Evolutionary conservation across 257 asterid species (phyloP), one percentile per base, ranked within the genome.

Genomic region (Knoxia roxburghii): DNA sequence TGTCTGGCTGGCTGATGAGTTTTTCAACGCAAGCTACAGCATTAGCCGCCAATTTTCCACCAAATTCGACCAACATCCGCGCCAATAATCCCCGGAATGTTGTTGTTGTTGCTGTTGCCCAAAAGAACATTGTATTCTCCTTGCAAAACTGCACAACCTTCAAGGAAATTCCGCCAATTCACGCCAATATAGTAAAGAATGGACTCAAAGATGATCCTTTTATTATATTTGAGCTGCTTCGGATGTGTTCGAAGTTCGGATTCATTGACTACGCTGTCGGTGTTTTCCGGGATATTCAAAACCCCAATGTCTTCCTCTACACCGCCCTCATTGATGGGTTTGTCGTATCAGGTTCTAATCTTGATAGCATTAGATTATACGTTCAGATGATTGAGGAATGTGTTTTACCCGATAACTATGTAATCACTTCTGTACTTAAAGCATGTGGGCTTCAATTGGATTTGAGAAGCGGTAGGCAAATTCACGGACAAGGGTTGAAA

Each of bases 281-380:
- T 74, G 67, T 85, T 53, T 85, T 80, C 72, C 46, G 46, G 14
- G 77, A 56, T 63, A 70, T 69, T 29, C 60, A 41, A 35, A 50
- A 74, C 40, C 87, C 86, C 17, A 82, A 80, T 68, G 83, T 85
- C 41, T 82, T 72, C 48, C 76, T 76, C 32, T 78, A 80, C 55
- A 82, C 90, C 21, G 86, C 83, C 55, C 57, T 85, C 55, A 72
- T 85, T 48, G 87, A 85, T 30, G 84, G 83, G 64, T 78, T 82
- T 0, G 79, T 76, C 9, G 58, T 61, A 26, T 70, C 73, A 7
- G 80, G 78, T 24, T 27, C 29, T 55, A 70, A 52, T 20, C 0
- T 21, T 60, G 67, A 76, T 32, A 80, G 75, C 21, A 78, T 74
- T 27, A n/a, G 10, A 46, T 32, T 59, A 4, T 82, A 73, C 27